Percentiles rank a stretch among this genome's conserved stretches.
These are phyloP conservation scores for Pythium myriotylum DNA, from an alignment of 352 stramenopile species.

Conservation along the genomic window DNA sequence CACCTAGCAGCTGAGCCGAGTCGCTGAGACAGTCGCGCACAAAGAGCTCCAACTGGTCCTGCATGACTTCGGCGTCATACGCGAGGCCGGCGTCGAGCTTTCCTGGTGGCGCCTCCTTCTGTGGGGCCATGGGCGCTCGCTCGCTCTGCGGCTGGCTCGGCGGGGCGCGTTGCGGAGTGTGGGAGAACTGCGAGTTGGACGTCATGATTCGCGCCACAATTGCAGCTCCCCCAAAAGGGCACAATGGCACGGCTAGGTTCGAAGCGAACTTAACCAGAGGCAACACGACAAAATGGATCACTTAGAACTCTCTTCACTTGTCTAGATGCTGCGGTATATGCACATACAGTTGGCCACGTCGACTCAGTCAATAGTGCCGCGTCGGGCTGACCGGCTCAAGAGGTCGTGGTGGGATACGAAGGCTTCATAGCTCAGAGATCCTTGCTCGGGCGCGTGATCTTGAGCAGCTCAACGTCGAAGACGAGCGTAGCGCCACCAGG, in stretches of 20 bases:
- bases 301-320: too few relatives aligned
- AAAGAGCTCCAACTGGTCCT: constrained; percentile 62
- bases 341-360: too few relatives aligned
- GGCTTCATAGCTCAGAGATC: constrained; percentile 50
- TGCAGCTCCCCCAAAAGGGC: neutral
- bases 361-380: too few relatives aligned
- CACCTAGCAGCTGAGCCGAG: constrained; percentile 67
- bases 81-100: too few relatives aligned
- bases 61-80: constrained; percentile 55
- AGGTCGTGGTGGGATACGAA: neutral
- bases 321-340: too few relatives aligned
- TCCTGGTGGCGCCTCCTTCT: constrained; percentile 12
- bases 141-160: constrained; percentile 9
- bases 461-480: constrained; percentile 97
- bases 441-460: constrained; percentile 83
- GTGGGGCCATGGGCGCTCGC: neutral
- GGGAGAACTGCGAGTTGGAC: constrained; percentile 27
- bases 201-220: constrained; percentile 5
- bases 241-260: neutral
- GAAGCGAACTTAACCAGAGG: constrained; percentile 1
- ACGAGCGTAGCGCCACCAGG: constrained; percentile 93
- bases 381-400: neutral
- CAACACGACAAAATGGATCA: neutral
- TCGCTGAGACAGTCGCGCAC: constrained; percentile 46
- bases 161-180: constrained; percentile 19